Conservation (phyloP, 192 early-diverging fungal genomes). For the Umbelopsis vinacea region DNA sequence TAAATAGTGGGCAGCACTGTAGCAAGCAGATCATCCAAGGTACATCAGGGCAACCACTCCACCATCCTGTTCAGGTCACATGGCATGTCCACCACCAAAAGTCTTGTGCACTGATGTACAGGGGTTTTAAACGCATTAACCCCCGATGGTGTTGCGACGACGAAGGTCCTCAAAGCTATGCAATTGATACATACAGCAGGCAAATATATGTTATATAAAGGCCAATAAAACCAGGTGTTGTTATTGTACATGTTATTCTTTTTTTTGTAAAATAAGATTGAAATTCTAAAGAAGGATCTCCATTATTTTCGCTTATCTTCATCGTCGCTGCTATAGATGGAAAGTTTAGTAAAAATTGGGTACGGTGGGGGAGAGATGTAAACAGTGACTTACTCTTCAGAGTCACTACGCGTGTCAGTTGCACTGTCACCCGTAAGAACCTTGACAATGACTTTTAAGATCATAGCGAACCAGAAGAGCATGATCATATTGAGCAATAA, state of each 20-base stretch:
- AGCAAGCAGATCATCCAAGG: too few relatives aligned
- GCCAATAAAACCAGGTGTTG: background rate
- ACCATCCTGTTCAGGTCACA: too few relatives aligned
- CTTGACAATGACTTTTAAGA: conserved; percentile 64
- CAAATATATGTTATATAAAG: too few relatives aligned
- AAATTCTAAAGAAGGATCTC: background rate
- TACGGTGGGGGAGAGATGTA: background rate
- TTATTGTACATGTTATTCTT: background rate
- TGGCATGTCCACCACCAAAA: too few relatives aligned
- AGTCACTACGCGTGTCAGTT: conserved; percentile 72
- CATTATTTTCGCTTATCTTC: background rate
- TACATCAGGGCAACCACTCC: too few relatives aligned
- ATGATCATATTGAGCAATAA: conserved; percentile 68
- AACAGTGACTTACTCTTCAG: conserved; percentile 36
- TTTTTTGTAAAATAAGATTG: background rate
- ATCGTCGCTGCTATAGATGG: background rate
- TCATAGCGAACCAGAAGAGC: conserved; percentile 79
- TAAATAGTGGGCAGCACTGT: too few relatives aligned
- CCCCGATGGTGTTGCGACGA: too few relatives aligned
- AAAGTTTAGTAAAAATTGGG: background rate
- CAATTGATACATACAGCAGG: too few relatives aligned
- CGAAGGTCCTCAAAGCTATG: too few relatives aligned
- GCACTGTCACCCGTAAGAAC: conserved; percentile 67
- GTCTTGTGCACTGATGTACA: too few relatives aligned
- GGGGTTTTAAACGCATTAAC: too few relatives aligned